Evolutionary conservation across 2,329 filamentous ascomycete genomes (phyloP), one percentile per base, ranked within the genome.

Genomic region (Fusarium sacchari): DNA sequence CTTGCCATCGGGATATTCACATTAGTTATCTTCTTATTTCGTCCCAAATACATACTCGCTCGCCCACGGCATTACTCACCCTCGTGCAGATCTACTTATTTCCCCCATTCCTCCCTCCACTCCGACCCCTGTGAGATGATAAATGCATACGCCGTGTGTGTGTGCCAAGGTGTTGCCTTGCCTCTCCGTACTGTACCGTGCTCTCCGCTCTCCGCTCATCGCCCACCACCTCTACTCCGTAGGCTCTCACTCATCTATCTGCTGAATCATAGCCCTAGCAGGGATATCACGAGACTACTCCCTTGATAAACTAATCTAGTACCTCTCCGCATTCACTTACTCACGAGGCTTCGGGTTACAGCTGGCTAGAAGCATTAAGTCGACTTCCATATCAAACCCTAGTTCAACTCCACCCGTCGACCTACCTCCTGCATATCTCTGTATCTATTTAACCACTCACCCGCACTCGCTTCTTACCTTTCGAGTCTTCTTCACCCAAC

Each of bases 101-200:
- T 50, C 37, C 58, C 60, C 59, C 63, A 53, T 71, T 67, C 72
- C 43, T 75, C 47, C 69, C 43, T 75, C 47, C 69, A 50, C 65
- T 52, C 37, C 46, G 26, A 49, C 20, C 61, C 55, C 63, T 67
- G 49, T 60, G 50, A 40, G 36, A 28, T 42, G 36, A 43, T 60
- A 37, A 49, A 52, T 59, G 43, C 53, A 56, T 37, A 36, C 56
- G 30, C 50, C 40, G 49, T 49, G 32, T 53, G 50, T 72, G 49
- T 50, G 39, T 64, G 43, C 26, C 56, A 37, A 34, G 52, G 44
- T 71, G 44, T 52, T 64, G 39, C 60, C 34, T 49, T 74, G 36
- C 56, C 39, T 36, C 65, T 47, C 59, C 44, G 40, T 65, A 56
- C 63, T 36, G 52, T 61, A 46, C 67, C 44, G 36, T 47, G 44